phyloP scores from a whole-genome alignment of 148 eudicot genomes.

The Rhododendron vialii region DNA sequence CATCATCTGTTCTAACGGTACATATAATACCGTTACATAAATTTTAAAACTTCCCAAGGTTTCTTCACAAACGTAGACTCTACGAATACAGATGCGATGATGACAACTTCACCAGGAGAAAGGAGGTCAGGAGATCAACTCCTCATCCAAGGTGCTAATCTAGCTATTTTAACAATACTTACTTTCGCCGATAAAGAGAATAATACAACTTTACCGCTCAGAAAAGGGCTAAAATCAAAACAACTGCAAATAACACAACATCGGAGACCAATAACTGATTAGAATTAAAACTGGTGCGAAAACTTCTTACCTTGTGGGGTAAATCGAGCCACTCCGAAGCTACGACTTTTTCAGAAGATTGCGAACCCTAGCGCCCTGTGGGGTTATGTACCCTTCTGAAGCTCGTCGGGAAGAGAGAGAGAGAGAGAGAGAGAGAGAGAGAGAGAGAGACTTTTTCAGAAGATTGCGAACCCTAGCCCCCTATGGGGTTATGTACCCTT shows the following conservation, averaged over 20 bases:
- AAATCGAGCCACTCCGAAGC: constrained; percentile 1
- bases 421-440: not conserved
- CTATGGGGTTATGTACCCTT: not conserved
- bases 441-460: not conserved
- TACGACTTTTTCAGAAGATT: not conserved
- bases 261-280: not conserved
- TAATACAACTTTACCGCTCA: not conserved
- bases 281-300: not conserved
- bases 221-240: not conserved
- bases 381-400: not conserved
- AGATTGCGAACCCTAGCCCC: not conserved
- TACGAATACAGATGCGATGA: not conserved
- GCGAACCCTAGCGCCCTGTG: not conserved
- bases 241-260: not conserved
- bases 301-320: not conserved
- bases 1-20: not conserved
- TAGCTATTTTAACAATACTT: no score
- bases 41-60: not conserved
- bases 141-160: no score
- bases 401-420: not conserved
- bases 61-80: not conserved
- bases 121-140: not conserved
- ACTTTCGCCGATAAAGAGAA: no score
- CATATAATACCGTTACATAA: not conserved
- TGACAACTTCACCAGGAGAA: not conserved